Base-by-base conservation (phyloP, 371 early-diverging fungal genomes). In the Rhizopus delemar region DNA sequence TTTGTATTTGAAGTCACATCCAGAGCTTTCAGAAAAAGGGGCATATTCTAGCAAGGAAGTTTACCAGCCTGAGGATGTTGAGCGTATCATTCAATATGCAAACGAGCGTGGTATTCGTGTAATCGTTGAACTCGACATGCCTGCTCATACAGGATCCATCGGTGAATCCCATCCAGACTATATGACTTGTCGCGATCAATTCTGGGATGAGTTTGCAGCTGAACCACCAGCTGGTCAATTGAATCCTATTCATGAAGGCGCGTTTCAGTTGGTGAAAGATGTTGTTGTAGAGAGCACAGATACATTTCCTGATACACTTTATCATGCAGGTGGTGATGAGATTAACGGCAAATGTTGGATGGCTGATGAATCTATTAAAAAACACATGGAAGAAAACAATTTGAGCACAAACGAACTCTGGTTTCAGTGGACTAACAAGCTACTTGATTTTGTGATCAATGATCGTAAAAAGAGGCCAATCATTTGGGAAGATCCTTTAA, bases 321-420 rank as follows among this genome's bases (percentile, higher is more conserved):
- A 81, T 71, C 89, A 90, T 60, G 62, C 83, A 12, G 84, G 87
- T 39, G 84, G 83, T 31, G 90, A 90, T 70, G 90, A 90, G 56
- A 76, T 89, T 55, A 84, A 81, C 35, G 62, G 66, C 31, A 67
- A 81, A 28, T 90, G 90, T 73, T 89, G 82, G 81, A 63, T 32
- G 6, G 34, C 43, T 6, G 62, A 62, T 35, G 31, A 38, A 32
- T 36, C 33, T 7, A 39, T 66, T 12, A 34, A 11, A 16, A 41
- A 59, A 9, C 65, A 60, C 36, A 32, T 61, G 22, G 41, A 64
- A 33, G 33, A 61, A 22, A 53, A 54, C 22, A 29, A 54, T 12
- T 51, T 69, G 34, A 59, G 54, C 5, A 46, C 53, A 12, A 46
- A 64, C 6, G 50, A 61, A 2, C 38, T 69, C 1, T 65, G 55